Evolutionary conservation across 208 protist species (phyloP), one percentile per base, ranked within the genome.

Genomic region (Trypanosoma lewisi): DNA sequence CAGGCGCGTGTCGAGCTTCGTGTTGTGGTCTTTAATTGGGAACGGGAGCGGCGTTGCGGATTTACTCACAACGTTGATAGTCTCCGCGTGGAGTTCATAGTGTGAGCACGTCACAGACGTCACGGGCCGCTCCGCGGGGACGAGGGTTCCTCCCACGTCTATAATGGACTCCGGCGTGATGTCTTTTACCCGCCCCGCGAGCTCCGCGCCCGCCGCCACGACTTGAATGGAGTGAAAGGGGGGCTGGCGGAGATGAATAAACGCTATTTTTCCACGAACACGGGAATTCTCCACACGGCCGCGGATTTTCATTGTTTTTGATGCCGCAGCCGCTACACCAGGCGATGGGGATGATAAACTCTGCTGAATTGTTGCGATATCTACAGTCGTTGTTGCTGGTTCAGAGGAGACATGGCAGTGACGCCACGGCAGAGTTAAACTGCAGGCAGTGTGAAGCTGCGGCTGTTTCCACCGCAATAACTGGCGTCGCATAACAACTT

Each of bases 1-100:
- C 0, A 99, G 89, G 21, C 97, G 81, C 7, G 82, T 97, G 63
- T 98, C 89, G n/a, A 92, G 82, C 28, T 92, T 90, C 1, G 89
- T 75, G 27, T 81, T 78, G 0, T 72, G 60, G 75, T 98, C 96
- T 17, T 77, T 67, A 17, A 97, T 62, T 19, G 93, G 95, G 44
- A 97, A 85, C 14, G 93, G 96, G 17, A 98, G 77, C 34, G 74
- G 77, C 0, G 82, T 68, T 3, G 49, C 82, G 3, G 78, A 69
- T 11, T 62, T 50, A 44, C 81, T 89, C 21, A 90, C 53, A 28
- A 91, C 63, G 4, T 63, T 42, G 27, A 93, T 53, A 28, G 42
- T 28, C 19, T 63, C 72, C 12, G 81, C 89, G 42, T 81, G 75
- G 25, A 95, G 36, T 73, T 95, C 89, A 39, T 77, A 76, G 37